Evolutionary conservation across 2,329 filamentous ascomycete genomes (phyloP).

Genomic region (Aspergillus niger): DNA sequence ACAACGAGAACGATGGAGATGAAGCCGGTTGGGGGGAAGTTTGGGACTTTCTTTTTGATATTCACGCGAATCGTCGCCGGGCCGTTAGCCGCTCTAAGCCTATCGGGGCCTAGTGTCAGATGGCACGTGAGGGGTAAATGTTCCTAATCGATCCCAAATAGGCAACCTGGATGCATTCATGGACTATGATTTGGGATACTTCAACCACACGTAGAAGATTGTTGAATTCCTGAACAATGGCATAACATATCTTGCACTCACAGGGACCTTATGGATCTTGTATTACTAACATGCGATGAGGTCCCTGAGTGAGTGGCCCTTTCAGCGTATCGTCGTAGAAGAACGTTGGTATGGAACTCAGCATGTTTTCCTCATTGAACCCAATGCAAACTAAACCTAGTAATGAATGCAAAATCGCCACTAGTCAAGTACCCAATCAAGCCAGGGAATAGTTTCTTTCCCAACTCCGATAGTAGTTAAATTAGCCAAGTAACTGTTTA

Average conservation of each 20-base stretch:
- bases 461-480: not conserved
- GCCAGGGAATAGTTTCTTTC: too few species aligned
- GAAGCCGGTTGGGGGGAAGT: not conserved
- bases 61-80: slow-evolving; percentile 20
- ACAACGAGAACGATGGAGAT: slow-evolving; percentile 4
- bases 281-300: too few species aligned
- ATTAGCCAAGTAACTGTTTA: not conserved
- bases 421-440: not conserved
- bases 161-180: too few species aligned
- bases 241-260: too few species aligned
- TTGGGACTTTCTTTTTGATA: slow-evolving; percentile 24
- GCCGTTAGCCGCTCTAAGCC: slow-evolving; percentile 23
- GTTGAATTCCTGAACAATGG: too few species aligned
- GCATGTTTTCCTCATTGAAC: too few species aligned
- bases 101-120: slow-evolving; percentile 14
- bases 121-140: slow-evolving; percentile 24
- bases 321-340: too few species aligned
- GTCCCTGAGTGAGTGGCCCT: not conserved
- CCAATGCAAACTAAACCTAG: too few species aligned
- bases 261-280: too few species aligned
- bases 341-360: too few species aligned
- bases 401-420: not conserved
- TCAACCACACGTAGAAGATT: not conserved
- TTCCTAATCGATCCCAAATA: not conserved
- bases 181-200: too few species aligned